Base-by-base conservation (phyloP, 2,329 filamentous ascomycete genomes). In the Alternaria consortialis region DNA sequence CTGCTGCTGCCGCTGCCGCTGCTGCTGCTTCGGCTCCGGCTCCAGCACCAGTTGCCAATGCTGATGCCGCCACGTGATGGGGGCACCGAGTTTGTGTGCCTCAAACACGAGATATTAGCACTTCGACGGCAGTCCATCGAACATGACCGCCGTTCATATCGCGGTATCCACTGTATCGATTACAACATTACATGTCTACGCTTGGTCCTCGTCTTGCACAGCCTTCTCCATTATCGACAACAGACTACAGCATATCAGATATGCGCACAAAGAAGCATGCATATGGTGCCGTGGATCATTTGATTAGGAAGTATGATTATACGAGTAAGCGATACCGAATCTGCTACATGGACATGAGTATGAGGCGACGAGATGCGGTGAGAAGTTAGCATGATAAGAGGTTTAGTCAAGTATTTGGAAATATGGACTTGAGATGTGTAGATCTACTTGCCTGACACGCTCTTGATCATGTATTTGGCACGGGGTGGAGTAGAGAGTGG, bases 11-110 rank as follows among this genome's bases (percentile, higher is more conserved):
- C 50, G 48, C 68, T 34, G 20, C 50, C 9, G n/a, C 46, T 36
- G 31, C 65, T 34, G 48, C 59, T 50, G 48, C 68, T 34, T 11
- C n/a, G 8, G 47, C 65, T 11, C 46, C 65, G 1, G 25, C 50
- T n/a, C 17, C 65, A 25, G 39, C 62, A 9, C 56, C 64, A 15
- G 59, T 62, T 17, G 58, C 62, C 29, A 64, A n/a, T 27, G 29
- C 42, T 17, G 57, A 67, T 47, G 43, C 55, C 15, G 63, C 56
- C 17, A 63, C 52, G 34, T 63, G 60, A 61, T 37, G 8, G 17
- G 12, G 4, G 12, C 17, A 2, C 4, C 27, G 8, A 4, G 7
- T 27, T 15, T 29, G n/a, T 17, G 23, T 9, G 17, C 12, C n/a
- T n/a, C 27, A 57, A 34, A 5, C 8, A 47, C 15, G 31, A 39